Conservation (phyloP, 2,329 filamentous ascomycete genomes). For the Talaromyces sp. region DNA sequence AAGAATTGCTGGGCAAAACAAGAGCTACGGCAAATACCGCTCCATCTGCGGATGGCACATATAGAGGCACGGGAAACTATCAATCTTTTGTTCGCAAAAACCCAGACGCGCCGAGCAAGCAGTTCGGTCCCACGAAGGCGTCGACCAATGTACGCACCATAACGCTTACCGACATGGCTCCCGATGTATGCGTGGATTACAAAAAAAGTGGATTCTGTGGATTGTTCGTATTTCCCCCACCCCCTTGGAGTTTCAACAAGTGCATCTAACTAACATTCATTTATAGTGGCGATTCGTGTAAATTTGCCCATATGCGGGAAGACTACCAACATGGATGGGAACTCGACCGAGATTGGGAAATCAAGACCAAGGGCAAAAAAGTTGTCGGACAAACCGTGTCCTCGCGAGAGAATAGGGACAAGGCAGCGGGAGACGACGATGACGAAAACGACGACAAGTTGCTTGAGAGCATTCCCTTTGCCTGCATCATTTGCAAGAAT, state of each 20-base stretch:
- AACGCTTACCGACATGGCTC: constrained; percentile 84
- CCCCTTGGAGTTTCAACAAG: constrained; percentile 44
- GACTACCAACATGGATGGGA: constrained; percentile 88
- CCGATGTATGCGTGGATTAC: constrained; percentile 94
- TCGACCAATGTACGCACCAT: constrained; percentile 86
- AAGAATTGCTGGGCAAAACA: constrained; percentile 48
- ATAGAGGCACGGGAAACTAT: constrained; percentile 71
- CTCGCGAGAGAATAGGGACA: constrained; percentile 40
- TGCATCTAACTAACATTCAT: constrained; percentile 50
- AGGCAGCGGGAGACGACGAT: constrained; percentile 46
- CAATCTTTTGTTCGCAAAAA: constrained; percentile 76
- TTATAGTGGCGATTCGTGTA: constrained; percentile 66
- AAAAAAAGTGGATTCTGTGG: constrained; percentile 69
- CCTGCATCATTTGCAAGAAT: constrained; percentile 78
- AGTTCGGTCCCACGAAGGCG: constrained; percentile 79
- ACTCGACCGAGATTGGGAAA: constrained; percentile 91
- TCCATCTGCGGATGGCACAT: constrained; percentile 57
- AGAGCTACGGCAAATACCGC: constrained; percentile 17
- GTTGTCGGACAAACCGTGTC: constrained; percentile 46
- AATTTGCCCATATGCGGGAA: constrained; percentile 58
- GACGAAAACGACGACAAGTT: constrained; percentile 62
- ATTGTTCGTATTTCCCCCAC: constrained; percentile 23
- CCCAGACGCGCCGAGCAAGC: constrained; percentile 63
- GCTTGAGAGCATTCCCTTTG: constrained; percentile 81
- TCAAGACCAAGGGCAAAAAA: constrained; percentile 58